Evolutionary conservation across 768 basidiomycete species (phyloP).

Genomic region (Xerocomellus dryophilus): DNA sequence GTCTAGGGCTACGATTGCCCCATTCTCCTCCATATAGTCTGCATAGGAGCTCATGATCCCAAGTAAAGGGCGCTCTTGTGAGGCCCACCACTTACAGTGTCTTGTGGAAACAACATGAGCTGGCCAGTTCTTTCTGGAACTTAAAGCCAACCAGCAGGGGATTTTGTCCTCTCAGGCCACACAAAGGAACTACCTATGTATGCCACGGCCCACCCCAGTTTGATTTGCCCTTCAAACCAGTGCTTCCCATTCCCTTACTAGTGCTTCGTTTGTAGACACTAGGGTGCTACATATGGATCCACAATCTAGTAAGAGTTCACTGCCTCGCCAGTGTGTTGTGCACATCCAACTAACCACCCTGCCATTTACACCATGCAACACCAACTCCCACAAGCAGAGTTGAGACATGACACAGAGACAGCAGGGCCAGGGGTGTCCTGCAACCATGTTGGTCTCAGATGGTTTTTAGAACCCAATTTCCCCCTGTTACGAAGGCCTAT

Average conservation of each 20-base stretch:
- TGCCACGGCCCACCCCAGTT: background rate
- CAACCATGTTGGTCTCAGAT: background rate
- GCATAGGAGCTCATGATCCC: constrained; percentile 20
- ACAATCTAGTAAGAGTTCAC: constrained; percentile 1
- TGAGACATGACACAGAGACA: no score
- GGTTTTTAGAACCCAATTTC: constrained; percentile 3
- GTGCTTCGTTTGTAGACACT: background rate
- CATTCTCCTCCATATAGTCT: constrained; percentile 22
- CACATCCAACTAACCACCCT: background rate
- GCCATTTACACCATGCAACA: background rate
- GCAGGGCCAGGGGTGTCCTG: background rate
- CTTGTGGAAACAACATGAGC: no score
- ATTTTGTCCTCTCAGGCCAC: constrained; percentile 5
- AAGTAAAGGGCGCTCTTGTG: background rate
- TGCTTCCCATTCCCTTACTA: constrained; percentile 3
- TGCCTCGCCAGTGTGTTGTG: background rate
- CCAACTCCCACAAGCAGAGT: no score
- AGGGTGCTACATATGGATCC: constrained; percentile 3
- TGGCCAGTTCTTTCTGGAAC: background rate
- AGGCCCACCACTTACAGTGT: no score
- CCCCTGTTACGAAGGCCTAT: background rate
- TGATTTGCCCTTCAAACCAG: background rate
- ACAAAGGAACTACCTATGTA: background rate
- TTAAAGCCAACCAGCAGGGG: background rate
- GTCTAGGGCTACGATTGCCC: constrained; percentile 31